phyloP scores from a whole-genome alignment of 2,329 filamentous ascomycete genomes.

The Alternaria rosae region DNA sequence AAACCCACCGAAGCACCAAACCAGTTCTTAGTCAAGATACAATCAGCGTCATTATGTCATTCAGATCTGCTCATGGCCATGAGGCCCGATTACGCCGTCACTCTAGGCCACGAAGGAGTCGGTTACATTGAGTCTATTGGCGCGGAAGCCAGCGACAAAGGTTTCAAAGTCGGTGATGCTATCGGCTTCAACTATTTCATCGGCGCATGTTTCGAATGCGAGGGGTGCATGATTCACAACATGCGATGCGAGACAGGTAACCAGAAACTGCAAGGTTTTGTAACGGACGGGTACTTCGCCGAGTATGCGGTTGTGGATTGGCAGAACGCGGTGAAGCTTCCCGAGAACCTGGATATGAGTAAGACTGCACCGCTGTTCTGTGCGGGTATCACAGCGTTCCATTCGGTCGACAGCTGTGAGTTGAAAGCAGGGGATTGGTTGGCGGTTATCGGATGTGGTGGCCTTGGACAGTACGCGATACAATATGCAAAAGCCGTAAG shows the following conservation, averaged over 20 bases:
- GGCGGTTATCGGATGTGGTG: slow-evolving; percentile 56
- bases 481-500: slow-evolving; percentile 56
- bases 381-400: slow-evolving; percentile 57
- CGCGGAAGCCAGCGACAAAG: slow-evolving; percentile 44
- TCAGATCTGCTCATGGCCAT: slow-evolving; percentile 37
- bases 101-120: slow-evolving; percentile 58
- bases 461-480: slow-evolving; percentile 57
- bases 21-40: slow-evolving; percentile 43
- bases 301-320: slow-evolving; percentile 59
- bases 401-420: slow-evolving; percentile 44
- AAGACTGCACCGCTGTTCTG: slow-evolving; percentile 57
- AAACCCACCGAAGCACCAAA: slow-evolving; percentile 29
- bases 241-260: slow-evolving; percentile 50
- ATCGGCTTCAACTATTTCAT: slow-evolving; percentile 59
- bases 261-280: slow-evolving; percentile 54
- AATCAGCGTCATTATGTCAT: slow-evolving; percentile 43
- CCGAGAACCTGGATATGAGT: slow-evolving; percentile 46
- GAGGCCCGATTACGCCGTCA: slow-evolving; percentile 40
- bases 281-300: slow-evolving; percentile 55
- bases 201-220: slow-evolving; percentile 57
- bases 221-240: slow-evolving; percentile 57
- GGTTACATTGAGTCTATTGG: slow-evolving; percentile 53
- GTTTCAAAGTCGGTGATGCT: slow-evolving; percentile 54
- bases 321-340: slow-evolving; percentile 54
- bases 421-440: slow-evolving; percentile 48